A percentile compares a stretch with the other conserved stretches of the same genome.
Evolutionary conservation across 305 asterid species (phyloP).

Genomic region (Euphrasia arctica): DNA sequence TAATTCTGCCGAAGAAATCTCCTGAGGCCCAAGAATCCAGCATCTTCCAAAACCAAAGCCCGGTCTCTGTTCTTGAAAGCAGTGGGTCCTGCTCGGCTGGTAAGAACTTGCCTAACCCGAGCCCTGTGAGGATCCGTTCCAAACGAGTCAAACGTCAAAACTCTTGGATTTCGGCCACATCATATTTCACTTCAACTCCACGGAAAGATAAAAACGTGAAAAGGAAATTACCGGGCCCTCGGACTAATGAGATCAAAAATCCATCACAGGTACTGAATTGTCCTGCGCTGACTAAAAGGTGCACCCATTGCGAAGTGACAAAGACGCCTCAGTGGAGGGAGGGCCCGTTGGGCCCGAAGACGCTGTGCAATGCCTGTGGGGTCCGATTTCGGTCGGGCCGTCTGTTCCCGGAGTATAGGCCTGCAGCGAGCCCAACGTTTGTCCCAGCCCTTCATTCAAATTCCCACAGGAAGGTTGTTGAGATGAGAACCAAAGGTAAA

Average conservation of each 20-base stretch:
- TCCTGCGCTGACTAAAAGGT: conserved; percentile 32
- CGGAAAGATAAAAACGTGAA: conserved; percentile 31
- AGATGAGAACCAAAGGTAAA: conserved; percentile 48
- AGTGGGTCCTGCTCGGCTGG: conserved; percentile 41
- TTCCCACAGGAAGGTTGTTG: conserved; percentile 57
- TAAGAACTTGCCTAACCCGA: conserved; percentile 28
- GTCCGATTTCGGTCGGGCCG: conserved; percentile 65
- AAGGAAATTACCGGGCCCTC: conserved; percentile 27
- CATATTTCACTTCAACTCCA: conserved; percentile 22
- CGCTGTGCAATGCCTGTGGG: conserved; percentile 78
- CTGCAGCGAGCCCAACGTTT: conserved; percentile 69
- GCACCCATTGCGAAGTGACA: conserved; percentile 65
- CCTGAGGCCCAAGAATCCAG: conserved; percentile 35
- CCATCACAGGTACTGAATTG: neutral
- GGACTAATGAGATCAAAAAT: conserved; percentile 17
- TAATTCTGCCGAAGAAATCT: conserved; percentile 25
- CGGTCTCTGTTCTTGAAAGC: conserved; percentile 64
- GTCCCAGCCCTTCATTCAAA: conserved; percentile 58
- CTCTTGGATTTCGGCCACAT: conserved; percentile 47
- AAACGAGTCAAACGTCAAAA: conserved; percentile 42
- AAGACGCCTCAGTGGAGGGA: conserved; percentile 75
- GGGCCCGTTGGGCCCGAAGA: conserved; percentile 68
- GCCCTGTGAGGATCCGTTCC: conserved; percentile 54
- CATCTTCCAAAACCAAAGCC: conserved; percentile 49
- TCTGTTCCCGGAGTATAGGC: conserved; percentile 66